Evolutionary conservation across 2,329 filamentous ascomycete species (phyloP), one percentile per base, ranked within the genome.

Genomic region (Sporothrix phasma): DNA sequence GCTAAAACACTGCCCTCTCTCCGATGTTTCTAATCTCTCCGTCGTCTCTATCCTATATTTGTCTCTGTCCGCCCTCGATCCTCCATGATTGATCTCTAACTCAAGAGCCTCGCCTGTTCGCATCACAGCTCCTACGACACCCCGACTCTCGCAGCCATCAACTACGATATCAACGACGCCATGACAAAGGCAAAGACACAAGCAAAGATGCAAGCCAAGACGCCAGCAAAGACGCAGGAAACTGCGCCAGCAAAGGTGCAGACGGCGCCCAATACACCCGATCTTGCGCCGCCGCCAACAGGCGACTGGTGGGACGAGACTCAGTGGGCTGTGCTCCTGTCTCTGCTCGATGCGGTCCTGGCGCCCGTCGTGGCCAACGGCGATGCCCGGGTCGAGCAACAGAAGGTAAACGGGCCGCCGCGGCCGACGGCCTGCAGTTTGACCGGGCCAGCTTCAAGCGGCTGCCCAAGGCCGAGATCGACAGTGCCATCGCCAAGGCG

Each of bases 311-410:
- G 81, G 68, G 75, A 72, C 46, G 73, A 77, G 58, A 72, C 74
- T 19, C 80, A 84, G 74, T 86, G 84, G 84, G 72, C 76, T 45
- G 79, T 80, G 2, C 70, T 86, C 47, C 76, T 80, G 68, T 76
- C 83, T 2, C 73, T 86, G 6, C 72, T 85, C 46, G 83, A 86
- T 67, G 81, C 80, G n/a, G 73, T 84, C 19, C 74, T 90, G 37
- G 86, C 87, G 2, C 80, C 85, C 22, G 78, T 89, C 66, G 78
- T 77, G 22, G 71, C 77, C 15, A 74, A 77, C 15, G 74, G 77
- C 19, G 64, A 65, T 19, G 15, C 39, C 22, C 53, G 64, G 2
- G 26, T 54, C 22, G 41, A 31, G 19, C 17, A 31, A 15, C 37
- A 26, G 7, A 51, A 26, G 54, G 46, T 13, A 6, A 60, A 34